Evolutionary conservation across 1,284 basidiomycete species (phyloP), one percentile per base, ranked within the genome.

Genomic region (Microbotryum lychnidis-dioicae): DNA sequence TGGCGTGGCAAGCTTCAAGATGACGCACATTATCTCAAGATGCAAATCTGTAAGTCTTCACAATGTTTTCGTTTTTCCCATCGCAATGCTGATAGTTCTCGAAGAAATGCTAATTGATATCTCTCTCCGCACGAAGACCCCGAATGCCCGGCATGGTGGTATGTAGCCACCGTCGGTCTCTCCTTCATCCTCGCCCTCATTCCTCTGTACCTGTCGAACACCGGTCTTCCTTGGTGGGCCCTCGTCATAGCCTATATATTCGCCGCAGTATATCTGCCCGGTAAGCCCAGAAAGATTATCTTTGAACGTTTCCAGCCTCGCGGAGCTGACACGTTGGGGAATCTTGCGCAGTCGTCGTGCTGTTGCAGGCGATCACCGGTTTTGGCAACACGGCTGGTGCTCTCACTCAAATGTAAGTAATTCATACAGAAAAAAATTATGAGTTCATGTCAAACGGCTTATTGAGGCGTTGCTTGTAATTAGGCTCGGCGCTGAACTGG

Each of bases 401-500:
- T 57, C 81, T 76, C 18, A 79, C 82, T 5, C 81, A 84, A 71
- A 81, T 85, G 75, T 42, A 18, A 18, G 14, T 16, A 18, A 18
- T 42, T 42, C 37, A 42, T 31, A 2, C 29, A 31, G 29, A 7
- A 9, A 4, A 7, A 31, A 31, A 31, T 31, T 31, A 31, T 9
- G 31, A 10, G 9, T 8, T 31, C 9, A 31, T 31, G 31, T 31
- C 31, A 1, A 31, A 31, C 8, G 31, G 31, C 31, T 31, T 9
- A 31, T 31, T 31, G 31, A 31, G 8, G 31, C 7, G 8, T 31
- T 31, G 31, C 31, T 31, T 31, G 9, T 31, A 31, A 81, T 83
- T 71, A 81, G 85, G 75, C 76, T 85, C 29, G 82, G 81, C 6
- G 81, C 82, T 7, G 84, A 82, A 72, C 73, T 85, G 27, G 80